These are phyloP conservation scores for Rhodomyrtus psidioides DNA, from an alignment of 441 rosid species.

Conservation along the genomic window DNA sequence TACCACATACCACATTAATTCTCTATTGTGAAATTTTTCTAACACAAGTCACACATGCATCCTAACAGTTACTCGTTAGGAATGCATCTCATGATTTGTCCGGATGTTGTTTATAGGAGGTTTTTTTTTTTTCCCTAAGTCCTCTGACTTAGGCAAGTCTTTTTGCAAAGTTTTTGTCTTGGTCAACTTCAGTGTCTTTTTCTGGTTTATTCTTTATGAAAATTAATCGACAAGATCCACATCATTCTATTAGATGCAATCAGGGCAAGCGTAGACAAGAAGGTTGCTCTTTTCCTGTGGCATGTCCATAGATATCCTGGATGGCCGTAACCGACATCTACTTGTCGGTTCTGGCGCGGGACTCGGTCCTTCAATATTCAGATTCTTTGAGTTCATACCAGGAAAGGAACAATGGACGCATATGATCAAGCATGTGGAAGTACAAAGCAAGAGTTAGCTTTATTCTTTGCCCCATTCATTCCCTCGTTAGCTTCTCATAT, in stretches of 20 bases:
- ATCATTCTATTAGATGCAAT: not conserved
- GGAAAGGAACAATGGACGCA: not conserved
- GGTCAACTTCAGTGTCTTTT: not conserved
- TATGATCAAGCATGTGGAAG: not conserved
- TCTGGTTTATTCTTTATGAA: not conserved
- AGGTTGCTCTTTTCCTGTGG: not conserved
- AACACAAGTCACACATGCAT: too few species aligned
- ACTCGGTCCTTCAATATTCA: not conserved
- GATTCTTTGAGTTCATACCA: not conserved
- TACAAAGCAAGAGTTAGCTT: not conserved
- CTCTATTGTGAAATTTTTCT: too few species aligned
- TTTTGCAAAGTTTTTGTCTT: not conserved
- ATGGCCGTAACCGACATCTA: not conserved
- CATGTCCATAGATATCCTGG: not conserved
- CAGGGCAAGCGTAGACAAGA: not conserved
- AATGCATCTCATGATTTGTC: not conserved
- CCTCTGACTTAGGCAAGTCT: rapidly evolving
- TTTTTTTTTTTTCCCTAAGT: not conserved
- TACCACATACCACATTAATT: too few species aligned
- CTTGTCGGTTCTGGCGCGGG: not conserved
- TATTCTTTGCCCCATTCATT: not conserved
- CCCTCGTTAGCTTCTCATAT: not conserved
- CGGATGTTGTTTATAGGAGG: not conserved
- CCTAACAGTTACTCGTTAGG: not conserved
- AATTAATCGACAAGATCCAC: not conserved